These are phyloP conservation scores for Lasiosphaeria miniovina DNA, from an alignment of 495 filamentous ascomycete species.

Conservation along the genomic window DNA sequence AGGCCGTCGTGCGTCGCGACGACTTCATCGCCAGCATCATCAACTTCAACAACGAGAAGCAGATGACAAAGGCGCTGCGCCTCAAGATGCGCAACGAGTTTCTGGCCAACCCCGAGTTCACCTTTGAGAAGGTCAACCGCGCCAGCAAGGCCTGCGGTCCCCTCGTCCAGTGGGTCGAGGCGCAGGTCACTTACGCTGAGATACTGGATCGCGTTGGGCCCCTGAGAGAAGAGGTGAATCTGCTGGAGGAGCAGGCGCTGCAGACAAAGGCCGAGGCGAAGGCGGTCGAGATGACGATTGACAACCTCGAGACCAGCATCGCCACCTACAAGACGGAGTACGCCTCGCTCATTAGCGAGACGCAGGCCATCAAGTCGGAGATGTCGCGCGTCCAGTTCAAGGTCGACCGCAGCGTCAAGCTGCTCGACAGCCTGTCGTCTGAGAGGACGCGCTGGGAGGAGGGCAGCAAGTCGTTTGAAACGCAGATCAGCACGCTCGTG, in stretches of 20 bases:
- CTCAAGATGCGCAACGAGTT: constrained; percentile 90
- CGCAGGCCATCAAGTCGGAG: constrained; percentile 93
- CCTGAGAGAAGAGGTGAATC: constrained; percentile 81
- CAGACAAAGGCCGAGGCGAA: constrained; percentile 93
- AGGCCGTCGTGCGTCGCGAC: constrained; percentile 80
- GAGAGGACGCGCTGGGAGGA: constrained; percentile 93
- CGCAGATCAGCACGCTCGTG: constrained; percentile 93
- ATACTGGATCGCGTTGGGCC: constrained; percentile 95
- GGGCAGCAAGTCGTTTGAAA: constrained; percentile 95
- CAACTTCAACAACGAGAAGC: constrained; percentile 91
- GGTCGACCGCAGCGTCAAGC: constrained; percentile 89
- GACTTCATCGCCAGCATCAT: constrained; percentile 98
- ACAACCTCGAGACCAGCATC: constrained; percentile 81
- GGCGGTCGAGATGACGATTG: constrained; percentile 84
- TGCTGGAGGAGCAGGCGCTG: constrained; percentile 83
- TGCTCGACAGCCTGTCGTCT: constrained; percentile 91
- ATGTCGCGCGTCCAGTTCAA: constrained; percentile 97
- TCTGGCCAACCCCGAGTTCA: constrained; percentile 89
- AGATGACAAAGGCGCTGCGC: constrained; percentile 83
- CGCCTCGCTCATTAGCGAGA: constrained; percentile 92
- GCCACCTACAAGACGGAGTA: constrained; percentile 97
- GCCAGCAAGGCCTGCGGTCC: constrained; percentile 97
- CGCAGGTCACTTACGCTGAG: constrained; percentile 95
- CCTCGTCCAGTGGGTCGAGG: constrained; percentile 94
- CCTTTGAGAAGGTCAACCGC: constrained; percentile 89